Evolutionary conservation across 441 rosid genomes (phyloP).

Genomic region (Codiaeum variegatum): DNA sequence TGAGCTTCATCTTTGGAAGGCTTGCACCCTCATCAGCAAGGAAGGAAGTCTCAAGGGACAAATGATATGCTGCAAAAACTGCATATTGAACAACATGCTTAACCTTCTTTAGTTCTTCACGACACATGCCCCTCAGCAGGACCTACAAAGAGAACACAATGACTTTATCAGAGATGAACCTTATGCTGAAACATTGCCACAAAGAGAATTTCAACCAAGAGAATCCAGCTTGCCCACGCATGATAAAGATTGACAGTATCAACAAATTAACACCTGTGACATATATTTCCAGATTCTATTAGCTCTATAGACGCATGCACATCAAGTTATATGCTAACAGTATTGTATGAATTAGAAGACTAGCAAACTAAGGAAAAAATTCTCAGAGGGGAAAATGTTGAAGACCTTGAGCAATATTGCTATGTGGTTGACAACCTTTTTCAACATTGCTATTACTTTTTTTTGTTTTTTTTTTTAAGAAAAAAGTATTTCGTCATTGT

Average conservation of each 20-base stretch:
- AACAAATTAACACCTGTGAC: not conserved
- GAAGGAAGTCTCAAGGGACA: constrained; percentile 89
- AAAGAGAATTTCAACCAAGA: not conserved
- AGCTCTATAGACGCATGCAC: not conserved
- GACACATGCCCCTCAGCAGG: constrained; percentile 61
- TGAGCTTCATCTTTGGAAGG: constrained; percentile 67
- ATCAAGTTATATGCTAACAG: too few species aligned
- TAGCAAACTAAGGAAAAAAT: not conserved
- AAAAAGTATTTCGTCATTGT: too few species aligned
- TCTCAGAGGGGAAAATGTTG: not conserved
- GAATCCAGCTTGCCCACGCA: not conserved
- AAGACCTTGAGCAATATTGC: not conserved
- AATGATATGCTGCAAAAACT: constrained; percentile 93
- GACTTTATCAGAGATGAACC: constrained; percentile 16
- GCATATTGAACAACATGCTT: constrained; percentile 84
- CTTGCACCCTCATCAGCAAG: constrained; percentile 99
- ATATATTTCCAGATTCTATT: not conserved
- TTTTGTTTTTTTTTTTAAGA: too few species aligned
- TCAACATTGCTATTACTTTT: not conserved
- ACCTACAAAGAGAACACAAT: constrained; percentile 46
- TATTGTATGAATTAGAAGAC: not conserved
- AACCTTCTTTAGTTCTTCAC: constrained; percentile 81
- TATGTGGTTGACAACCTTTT: not conserved
- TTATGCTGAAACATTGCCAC: not conserved
- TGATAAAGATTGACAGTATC: not conserved